Conservation (phyloP, 306 rosid genomes). For the Cyclanthera cordifolia region DNA sequence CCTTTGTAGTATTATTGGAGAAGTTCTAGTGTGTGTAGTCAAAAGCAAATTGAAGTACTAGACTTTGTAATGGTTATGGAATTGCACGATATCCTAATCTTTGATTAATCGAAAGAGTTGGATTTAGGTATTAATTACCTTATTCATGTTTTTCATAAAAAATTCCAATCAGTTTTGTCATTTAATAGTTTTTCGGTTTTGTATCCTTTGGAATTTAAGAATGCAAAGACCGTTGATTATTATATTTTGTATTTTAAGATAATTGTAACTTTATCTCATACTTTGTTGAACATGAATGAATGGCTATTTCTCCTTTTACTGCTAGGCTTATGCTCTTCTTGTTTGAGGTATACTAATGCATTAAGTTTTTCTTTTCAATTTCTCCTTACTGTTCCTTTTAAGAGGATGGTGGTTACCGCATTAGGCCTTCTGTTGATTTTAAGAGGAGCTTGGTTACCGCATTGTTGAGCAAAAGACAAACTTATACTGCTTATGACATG, state of each 20-base stretch:
- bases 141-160: background rate
- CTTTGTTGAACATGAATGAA: background rate
- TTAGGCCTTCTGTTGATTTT: background rate
- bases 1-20: no score
- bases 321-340: background rate
- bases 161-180: background rate
- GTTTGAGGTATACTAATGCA: background rate
- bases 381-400: background rate
- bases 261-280: background rate
- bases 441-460: background rate
- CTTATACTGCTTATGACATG: background rate
- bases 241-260: background rate
- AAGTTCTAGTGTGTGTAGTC: background rate
- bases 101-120: background rate
- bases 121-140: background rate
- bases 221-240: background rate
- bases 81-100: background rate
- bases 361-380: background rate
- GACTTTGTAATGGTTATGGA: background rate
- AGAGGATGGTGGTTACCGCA: background rate
- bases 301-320: constrained; percentile 1
- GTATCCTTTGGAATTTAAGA: background rate
- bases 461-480: background rate
- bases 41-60: background rate
- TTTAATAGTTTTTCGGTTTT: background rate